phyloP scores from a whole-genome alignment of 352 stramenopile genomes.

The Phytophthora crassamura region DNA sequence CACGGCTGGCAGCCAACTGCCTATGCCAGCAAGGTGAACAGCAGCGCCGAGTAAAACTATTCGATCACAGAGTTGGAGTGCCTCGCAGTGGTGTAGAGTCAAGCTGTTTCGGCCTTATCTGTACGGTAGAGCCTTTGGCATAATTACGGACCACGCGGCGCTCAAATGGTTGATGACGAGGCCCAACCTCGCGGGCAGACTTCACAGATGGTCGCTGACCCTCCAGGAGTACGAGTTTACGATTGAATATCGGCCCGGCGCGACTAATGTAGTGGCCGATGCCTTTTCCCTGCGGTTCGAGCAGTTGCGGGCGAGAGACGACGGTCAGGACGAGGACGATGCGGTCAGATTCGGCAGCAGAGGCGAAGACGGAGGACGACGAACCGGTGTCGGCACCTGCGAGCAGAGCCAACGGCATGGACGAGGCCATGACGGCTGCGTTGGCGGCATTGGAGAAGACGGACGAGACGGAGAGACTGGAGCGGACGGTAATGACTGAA shows the following conservation, averaged over 20 bases:
- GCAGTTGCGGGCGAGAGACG: background rate
- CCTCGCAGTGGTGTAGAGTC: background rate
- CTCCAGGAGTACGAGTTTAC: background rate
- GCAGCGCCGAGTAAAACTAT: background rate
- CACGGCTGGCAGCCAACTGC: background rate
- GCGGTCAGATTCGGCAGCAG: too few species aligned
- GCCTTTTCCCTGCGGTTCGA: background rate
- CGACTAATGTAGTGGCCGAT: background rate
- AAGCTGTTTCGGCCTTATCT: background rate
- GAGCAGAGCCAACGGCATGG: too few species aligned
- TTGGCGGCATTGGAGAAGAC: too few species aligned
- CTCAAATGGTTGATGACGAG: background rate
- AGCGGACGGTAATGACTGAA: too few species aligned
- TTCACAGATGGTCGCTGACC: background rate
- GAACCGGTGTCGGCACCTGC: too few species aligned
- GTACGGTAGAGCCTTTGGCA: background rate
- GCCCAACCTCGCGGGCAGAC: background rate
- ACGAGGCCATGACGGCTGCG: too few species aligned
- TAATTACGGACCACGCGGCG: background rate
- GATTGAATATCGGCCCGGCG: background rate
- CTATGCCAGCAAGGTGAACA: background rate
- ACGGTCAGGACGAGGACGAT: too few species aligned
- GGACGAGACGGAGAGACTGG: too few species aligned
- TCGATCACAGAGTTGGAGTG: background rate
- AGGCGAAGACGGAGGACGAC: too few species aligned